Base-by-base conservation (phyloP, 805 yeast species). In the Metschnikowia noctiluminum region DNA sequence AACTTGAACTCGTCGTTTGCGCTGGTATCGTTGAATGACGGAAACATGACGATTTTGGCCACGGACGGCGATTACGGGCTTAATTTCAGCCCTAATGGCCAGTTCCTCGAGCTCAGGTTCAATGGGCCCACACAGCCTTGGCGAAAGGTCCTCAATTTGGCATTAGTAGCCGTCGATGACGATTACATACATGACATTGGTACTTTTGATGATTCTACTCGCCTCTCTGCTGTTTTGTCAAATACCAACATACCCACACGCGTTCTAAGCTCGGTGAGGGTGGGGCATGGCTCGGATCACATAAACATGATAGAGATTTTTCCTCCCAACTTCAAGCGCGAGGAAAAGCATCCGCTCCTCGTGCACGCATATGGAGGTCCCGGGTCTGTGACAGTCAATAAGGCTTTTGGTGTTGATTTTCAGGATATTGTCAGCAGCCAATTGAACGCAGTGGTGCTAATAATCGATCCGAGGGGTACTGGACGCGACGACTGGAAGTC, bases 341-440 rank as follows among this genome's bases (percentile, higher is more conserved):
- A 55, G 0, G 64, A 63, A 37, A 48, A 77, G 52, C 80, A 85
- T 57, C 91, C 94, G 0, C 52, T 87, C 11, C 63, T 87, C 38
- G 89, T 86, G 2, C 77, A 79, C 49, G 83, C 80, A 0, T 87
- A 87, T 61, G 94, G 90, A 3, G 95, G 94, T 0, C 96, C 96
- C 1, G 95, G 94, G 0, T 82, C 87, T 4, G 84, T 81, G 54
- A 76, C 79, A 27, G 77, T 79, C 10, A 71, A 69, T 35, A 71
- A 79, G 13, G 62, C 68, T 21, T 81, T 76, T 52, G 62, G 62
- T 8, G 65, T 80, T 26, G 80, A 78, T 9, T 82, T 85, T 55
- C 84, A 82, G 54, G 85, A 84, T 42, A 71, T 80, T 3, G 76
- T 82, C 0, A 71, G 82, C 26, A 77, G 87, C 0, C 70, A 75